A percentile compares a stretch with the other conserved stretches of the same genome.
Evolutionary conservation across 2,329 filamentous ascomycete species (phyloP).

Genomic region (Ascochyta fabae): DNA sequence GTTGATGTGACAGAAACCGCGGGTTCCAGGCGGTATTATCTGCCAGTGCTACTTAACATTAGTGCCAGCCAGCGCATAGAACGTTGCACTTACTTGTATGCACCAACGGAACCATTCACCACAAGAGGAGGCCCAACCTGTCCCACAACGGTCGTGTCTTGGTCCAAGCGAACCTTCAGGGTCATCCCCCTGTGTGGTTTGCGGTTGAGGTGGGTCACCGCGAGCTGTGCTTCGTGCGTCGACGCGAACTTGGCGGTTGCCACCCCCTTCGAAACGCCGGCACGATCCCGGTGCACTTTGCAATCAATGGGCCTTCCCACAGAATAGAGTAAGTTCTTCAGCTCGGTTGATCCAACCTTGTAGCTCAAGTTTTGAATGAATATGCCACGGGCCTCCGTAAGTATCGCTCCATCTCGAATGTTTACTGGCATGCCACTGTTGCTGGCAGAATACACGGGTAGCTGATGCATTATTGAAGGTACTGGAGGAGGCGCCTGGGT

Average conservation of each 20-base stretch:
- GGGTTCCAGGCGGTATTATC: background rate
- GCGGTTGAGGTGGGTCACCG: slow-evolving; percentile 36
- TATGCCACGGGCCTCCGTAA: slow-evolving; percentile 48
- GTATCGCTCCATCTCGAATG: slow-evolving; percentile 41
- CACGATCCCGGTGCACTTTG: slow-evolving; percentile 35
- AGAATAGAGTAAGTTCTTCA: slow-evolving; percentile 34
- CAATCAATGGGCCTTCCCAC: slow-evolving; percentile 34
- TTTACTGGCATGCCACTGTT: slow-evolving; percentile 47
- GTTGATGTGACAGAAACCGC: background rate
- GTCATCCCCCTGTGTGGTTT: slow-evolving; percentile 39
- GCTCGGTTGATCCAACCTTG: slow-evolving; percentile 32
- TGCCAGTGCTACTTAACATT: slow-evolving; percentile 8
- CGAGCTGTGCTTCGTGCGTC: slow-evolving; percentile 39
- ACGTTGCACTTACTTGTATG: slow-evolving; percentile 12
- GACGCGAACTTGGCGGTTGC: slow-evolving; percentile 43
- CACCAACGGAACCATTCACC: slow-evolving; percentile 16
- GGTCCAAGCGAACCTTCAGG: slow-evolving; percentile 44
- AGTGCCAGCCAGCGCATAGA: slow-evolving; percentile 2
- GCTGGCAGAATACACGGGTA: slow-evolving; percentile 40
- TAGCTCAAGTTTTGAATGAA: slow-evolving; percentile 45
- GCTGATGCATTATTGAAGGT: slow-evolving; percentile 13
- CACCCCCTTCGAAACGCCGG: slow-evolving; percentile 39
- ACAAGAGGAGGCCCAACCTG: slow-evolving; percentile 31
- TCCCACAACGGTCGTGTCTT: slow-evolving; percentile 43
- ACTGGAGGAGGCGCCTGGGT: slow-evolving; percentile 25